Evolutionary conservation across 495 filamentous ascomycete species (phyloP).

Genomic region (Aspergillus leporis): DNA sequence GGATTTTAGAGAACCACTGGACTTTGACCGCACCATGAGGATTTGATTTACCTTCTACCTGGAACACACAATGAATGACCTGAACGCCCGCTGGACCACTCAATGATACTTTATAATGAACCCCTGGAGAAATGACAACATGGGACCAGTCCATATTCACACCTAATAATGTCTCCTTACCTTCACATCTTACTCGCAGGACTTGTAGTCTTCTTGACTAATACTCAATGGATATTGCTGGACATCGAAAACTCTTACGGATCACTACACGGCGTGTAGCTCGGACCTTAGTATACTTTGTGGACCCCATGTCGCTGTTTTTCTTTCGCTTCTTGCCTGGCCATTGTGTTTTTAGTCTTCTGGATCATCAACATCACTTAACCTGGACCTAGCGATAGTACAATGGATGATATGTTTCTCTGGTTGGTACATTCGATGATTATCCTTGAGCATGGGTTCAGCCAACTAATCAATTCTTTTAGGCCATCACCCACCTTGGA

Average conservation of each 20-base stretch:
- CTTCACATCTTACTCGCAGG: background rate
- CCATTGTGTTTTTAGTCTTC: background rate
- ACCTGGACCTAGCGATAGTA: background rate
- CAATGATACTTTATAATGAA: background rate
- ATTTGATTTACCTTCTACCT: background rate
- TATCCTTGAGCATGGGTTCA: background rate
- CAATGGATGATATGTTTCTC: conserved; percentile 1
- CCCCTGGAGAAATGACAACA: background rate
- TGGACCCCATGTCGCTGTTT: conserved; percentile 8
- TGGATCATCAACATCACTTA: conserved; percentile 3
- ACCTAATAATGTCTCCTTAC: background rate
- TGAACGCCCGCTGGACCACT: background rate
- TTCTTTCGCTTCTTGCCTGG: conserved; percentile 1
- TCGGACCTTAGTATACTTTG: background rate
- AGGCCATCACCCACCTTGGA: conserved; percentile 26
- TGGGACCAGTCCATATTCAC: background rate
- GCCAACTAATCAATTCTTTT: conserved; percentile 13
- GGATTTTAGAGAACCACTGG: background rate
- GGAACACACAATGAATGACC: background rate
- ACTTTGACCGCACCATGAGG: background rate
- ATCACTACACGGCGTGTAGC: conserved; percentile 2
- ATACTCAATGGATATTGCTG: conserved; percentile 2
- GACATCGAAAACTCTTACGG: background rate
- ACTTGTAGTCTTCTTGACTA: conserved; percentile 9
- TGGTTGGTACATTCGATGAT: conserved; percentile 4